Base-by-base conservation (phyloP, 2,329 filamentous ascomycete genomes). In the Zymoseptoria crescenta region DNA sequence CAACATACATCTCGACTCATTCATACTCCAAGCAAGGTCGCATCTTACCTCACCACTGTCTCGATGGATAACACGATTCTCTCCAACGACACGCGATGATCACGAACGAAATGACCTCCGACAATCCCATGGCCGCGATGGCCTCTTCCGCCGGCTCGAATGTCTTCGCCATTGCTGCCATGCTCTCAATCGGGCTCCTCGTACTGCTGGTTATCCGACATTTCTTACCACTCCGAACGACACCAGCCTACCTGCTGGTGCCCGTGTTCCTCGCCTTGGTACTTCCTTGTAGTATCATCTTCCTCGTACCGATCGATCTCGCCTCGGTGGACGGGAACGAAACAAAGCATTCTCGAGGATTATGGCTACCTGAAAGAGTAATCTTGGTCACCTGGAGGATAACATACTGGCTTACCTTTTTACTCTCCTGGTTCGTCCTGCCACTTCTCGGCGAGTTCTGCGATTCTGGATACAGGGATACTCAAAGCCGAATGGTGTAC, bases 221-320 rank as follows among this genome's bases (percentile, higher is more conserved):
- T 77, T 99, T 92, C 75, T 83, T 99, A 8, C 93, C 93, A 2
- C 81, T 99, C 35, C 91, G 94, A 66, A 86, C 87, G 6, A 97
- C 94, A 0, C 93, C 94, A 0, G 89, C 87, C 60, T 96, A 95
- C 75, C 86, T 97, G 55, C 82, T 91, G 55, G 82, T 96, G 1
- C 93, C 94, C 41, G 91, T 99, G 62, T 99, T 99, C 77, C 88
- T 99, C 66, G 91, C 93, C n/a, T 82, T 99, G 67, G 92, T 90
- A 70, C 84, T 99, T 5, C 95, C 94, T 9, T 90, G 91, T 52
- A 92, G 89, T 73, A 93, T 96, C 69, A 85, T 97, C 24, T 80
- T 99, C 24, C 83, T 99, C 21, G 91, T 99, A 6, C 94, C 94
- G 4, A 95, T 99, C 73, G 94, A 99, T 74, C 85, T 99, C 65